Base-by-base conservation (phyloP, 2,329 filamentous ascomycete genomes). In the Stemphylium vesicarium region DNA sequence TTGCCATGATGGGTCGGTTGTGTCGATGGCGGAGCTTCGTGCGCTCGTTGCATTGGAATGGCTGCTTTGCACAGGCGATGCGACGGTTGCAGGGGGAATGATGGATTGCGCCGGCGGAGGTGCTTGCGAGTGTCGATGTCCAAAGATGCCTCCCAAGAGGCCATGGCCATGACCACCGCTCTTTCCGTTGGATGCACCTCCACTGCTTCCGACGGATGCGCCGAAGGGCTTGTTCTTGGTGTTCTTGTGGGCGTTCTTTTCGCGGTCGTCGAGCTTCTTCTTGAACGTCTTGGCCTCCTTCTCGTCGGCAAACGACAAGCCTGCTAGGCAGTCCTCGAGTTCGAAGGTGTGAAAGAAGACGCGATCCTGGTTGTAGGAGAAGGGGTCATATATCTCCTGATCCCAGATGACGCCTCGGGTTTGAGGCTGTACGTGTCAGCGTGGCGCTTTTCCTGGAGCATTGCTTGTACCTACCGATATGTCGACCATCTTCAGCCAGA, bases 331-430 rank as follows among this genome's bases (percentile, higher is more conserved):
- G 60, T 96, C 88, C 77, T 98, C 93, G 51, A 96, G 84, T 79
- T 99, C 95, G 74, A 99, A 99, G 5, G 91, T 92, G 78, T 98
- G 93, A 79, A 99, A 99, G 79, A 97, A 99, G 56, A 91, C 94
- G 58, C 95, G 88, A 75, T 99, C 95, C 73, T 97, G 94, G 78
- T 97, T 96, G 81, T 98, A 99, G 60, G 84, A 82, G 83, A 96
- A 98, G 45, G 87, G 88, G 66, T 99, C 94, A 79, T 96, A 99
- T 68, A 99, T 92, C 78, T 99, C 95, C 79, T 98, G 94, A 58
- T 72, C 69, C 69, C 69, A 72, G 32, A 72, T 66, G 39, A 71
- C 68, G 45, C 69, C 69, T 40, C 69, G 68, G 56, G 58, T 63
- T 55, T 68, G 57, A 13, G 69, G 59, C 68, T 70, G 56, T 53